Evolutionary conservation across 257 asterid species (phyloP).

Genomic region (Dorcoceras hygrometricum): DNA sequence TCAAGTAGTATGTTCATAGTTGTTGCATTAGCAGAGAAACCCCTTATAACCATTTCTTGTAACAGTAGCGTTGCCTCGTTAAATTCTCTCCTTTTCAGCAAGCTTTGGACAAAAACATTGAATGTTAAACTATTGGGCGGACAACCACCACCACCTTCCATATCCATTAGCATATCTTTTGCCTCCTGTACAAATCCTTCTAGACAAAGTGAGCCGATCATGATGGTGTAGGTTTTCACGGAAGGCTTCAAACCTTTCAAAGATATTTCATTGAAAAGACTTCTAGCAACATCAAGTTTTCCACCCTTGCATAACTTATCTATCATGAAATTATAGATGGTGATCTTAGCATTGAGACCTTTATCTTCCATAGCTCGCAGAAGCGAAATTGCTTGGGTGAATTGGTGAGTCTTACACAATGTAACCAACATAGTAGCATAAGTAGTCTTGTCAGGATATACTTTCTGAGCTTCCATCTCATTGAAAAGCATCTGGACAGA

Average conservation of each 20-base stretch:
- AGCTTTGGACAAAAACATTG: slow-evolving; percentile 4
- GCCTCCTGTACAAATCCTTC: slow-evolving; percentile 1
- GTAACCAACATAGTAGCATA: not conserved
- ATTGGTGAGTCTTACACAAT: slow-evolving; percentile 4
- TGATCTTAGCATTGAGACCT: not conserved
- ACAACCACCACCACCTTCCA: not conserved
- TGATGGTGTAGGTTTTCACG: not conserved
- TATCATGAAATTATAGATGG: not conserved
- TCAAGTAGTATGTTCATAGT: not conserved
- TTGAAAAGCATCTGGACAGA: slow-evolving; percentile 11
- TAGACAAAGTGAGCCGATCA: slow-evolving; percentile 2
- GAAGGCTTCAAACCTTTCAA: not conserved
- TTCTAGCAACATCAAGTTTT: not conserved
- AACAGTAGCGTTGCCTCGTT: not conserved
- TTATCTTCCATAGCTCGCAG: slow-evolving; percentile 1
- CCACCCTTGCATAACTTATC: slow-evolving; percentile 3
- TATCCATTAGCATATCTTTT: not conserved
- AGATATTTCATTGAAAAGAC: not conserved
- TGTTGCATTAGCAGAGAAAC: slow-evolving; percentile 7
- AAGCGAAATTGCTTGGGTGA: not conserved
- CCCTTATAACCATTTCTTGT: slow-evolving; percentile 2
- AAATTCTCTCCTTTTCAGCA: slow-evolving; percentile 3
- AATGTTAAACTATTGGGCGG: not conserved
- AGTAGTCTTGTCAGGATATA: not conserved
- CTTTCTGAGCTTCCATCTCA: slow-evolving; percentile 16